These are phyloP conservation scores for Aspergillus melleus DNA, from an alignment of 2,329 filamentous ascomycete species.

Conservation along the genomic window DNA sequence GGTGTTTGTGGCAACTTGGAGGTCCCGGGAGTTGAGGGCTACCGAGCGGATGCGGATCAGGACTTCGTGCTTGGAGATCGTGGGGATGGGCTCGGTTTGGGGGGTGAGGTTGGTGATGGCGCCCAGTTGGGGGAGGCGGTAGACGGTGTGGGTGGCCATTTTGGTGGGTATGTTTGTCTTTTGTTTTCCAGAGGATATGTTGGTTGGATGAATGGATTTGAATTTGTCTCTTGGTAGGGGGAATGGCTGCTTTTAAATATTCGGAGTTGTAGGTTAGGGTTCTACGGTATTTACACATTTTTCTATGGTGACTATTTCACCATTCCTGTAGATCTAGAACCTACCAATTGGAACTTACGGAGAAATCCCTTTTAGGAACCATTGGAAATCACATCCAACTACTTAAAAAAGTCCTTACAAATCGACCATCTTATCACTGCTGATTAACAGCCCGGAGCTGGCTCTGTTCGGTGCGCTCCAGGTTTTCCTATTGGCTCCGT, in stretches of 20 bases:
- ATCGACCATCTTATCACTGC: too few species aligned
- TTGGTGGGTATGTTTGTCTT: neutral
- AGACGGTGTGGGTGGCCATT: neutral
- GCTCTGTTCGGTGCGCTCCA: neutral
- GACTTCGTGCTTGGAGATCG: slow-evolving; percentile 12
- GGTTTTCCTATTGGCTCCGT: neutral
- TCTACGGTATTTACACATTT: too few species aligned
- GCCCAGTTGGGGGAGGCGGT: neutral
- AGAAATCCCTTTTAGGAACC: neutral
- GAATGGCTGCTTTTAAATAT: neutral
- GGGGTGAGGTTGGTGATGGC: neutral
- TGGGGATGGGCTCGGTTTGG: neutral
- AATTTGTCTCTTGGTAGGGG: neutral
- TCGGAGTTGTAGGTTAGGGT: too few species aligned
- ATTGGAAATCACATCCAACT: too few species aligned
- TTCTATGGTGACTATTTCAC: too few species aligned
- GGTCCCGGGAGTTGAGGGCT: slow-evolving; percentile 12
- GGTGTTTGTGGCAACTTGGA: slow-evolving; percentile 2
- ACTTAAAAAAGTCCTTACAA: too few species aligned
- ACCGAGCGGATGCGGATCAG: slow-evolving; percentile 13
- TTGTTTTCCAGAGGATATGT: neutral
- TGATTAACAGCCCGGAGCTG: neutral
- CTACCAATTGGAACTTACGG: neutral
- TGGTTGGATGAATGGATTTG: neutral
- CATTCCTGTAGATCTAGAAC: neutral